These are phyloP conservation scores for Eutypella sp. DNA, from an alignment of 2,329 filamentous ascomycete genomes.

Conservation along the genomic window DNA sequence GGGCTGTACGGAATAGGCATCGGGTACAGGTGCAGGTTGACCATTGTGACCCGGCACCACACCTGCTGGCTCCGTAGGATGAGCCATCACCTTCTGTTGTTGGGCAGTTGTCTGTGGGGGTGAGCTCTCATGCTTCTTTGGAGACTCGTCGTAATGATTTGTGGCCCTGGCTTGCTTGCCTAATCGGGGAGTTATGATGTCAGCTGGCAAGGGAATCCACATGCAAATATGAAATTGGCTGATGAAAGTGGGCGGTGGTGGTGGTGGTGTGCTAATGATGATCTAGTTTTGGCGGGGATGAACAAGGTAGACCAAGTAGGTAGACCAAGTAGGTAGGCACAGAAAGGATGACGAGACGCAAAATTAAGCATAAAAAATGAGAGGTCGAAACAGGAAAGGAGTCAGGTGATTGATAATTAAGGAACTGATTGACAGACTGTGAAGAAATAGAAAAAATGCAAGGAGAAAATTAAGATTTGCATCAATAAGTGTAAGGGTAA, in stretches of 20 bases:
- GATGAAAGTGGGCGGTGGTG: conserved; percentile 4
- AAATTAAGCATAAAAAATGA: too few relatives aligned
- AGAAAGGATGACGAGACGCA: too few relatives aligned
- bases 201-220: conserved; percentile 22
- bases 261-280: too few relatives aligned
- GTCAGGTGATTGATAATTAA: too few relatives aligned
- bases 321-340: too few relatives aligned
- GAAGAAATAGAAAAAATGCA: too few relatives aligned
- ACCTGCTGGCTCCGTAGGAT: conserved; percentile 38
- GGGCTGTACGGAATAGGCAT: conserved; percentile 60
- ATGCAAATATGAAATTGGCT: conserved; percentile 7
- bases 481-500: too few relatives aligned
- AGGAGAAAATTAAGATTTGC: too few relatives aligned
- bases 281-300: too few relatives aligned
- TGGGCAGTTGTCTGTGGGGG: conserved; percentile 43
- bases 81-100: conserved; percentile 55
- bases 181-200: conserved; percentile 32
- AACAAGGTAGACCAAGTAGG: too few relatives aligned
- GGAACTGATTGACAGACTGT: too few relatives aligned
- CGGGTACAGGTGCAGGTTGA: conserved; percentile 40
- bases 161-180: conserved; percentile 82
- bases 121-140: conserved; percentile 48
- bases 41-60: conserved; percentile 42
- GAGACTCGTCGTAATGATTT: conserved; percentile 47
- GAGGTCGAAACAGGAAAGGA: too few relatives aligned